phyloP scores from a whole-genome alignment of 495 filamentous ascomycete genomes.

The Talaromyces liani region DNA sequence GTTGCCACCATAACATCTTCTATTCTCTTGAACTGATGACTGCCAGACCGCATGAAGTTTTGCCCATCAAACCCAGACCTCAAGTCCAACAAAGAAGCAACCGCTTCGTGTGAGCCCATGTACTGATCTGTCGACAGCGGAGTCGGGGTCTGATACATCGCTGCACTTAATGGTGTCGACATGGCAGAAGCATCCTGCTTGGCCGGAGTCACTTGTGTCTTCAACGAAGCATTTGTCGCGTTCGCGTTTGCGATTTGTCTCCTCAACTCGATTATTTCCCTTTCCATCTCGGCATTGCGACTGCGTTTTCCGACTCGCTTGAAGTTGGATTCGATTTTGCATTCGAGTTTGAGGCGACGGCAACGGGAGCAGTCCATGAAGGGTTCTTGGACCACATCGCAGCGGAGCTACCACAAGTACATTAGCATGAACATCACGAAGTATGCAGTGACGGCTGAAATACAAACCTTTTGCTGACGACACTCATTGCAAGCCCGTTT shows the following conservation, averaged over 20 bases:
- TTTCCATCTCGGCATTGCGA: conserved; percentile 87
- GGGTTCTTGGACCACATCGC: conserved; percentile 83
- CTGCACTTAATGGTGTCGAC: conserved; percentile 38
- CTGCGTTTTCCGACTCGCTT: conserved; percentile 87
- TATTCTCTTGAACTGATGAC: conserved; percentile 43
- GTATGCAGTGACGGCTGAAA: background rate
- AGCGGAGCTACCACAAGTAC: conserved; percentile 45
- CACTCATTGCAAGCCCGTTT: conserved; percentile 95
- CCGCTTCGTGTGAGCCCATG: conserved; percentile 80
- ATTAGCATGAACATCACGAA: background rate
- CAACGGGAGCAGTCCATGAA: conserved; percentile 78
- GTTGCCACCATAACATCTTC: conserved; percentile 68
- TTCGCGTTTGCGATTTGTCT: conserved; percentile 57
- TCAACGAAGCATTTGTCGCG: conserved; percentile 33
- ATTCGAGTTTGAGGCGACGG: conserved; percentile 75
- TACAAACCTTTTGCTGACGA: conserved; percentile 77
- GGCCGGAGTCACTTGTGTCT: conserved; percentile 42
- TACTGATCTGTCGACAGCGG: conserved; percentile 46
- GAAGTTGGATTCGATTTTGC: conserved; percentile 91
- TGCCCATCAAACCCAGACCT: conserved; percentile 47
- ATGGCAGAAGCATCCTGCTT: conserved; percentile 47
- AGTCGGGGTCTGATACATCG: conserved; percentile 37
- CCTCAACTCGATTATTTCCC: conserved; percentile 50
- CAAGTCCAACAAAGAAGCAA: conserved; percentile 73
- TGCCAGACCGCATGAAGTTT: conserved; percentile 38